Evolutionary conservation across 1,284 basidiomycete species (phyloP).

Genomic region (Sanghuangporus sanghuang): DNA sequence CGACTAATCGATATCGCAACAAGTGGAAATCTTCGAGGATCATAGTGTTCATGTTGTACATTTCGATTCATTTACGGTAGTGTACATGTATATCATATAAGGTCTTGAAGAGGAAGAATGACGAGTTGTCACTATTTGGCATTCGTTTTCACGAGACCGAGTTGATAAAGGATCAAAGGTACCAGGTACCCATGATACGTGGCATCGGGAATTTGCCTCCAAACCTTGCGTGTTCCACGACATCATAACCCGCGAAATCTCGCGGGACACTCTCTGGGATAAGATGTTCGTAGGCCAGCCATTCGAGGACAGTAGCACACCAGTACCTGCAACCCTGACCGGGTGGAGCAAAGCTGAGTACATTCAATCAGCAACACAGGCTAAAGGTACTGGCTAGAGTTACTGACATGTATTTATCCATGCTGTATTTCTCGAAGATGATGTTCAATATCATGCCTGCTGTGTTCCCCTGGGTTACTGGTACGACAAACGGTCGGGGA

Average conservation of each 20-base stretch:
- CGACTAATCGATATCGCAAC: not conserved
- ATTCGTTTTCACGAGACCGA: not conserved
- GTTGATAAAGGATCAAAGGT: not conserved
- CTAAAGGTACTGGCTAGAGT: not conserved
- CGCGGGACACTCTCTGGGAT: not conserved
- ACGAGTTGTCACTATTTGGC: not conserved
- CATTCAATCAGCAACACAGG: not conserved
- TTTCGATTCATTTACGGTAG: not conserved
- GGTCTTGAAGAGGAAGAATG: not conserved
- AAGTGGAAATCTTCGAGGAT: not conserved
- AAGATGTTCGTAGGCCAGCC: not conserved
- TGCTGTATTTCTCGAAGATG: no score
- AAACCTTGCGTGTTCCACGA: not conserved
- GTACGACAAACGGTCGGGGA: not conserved
- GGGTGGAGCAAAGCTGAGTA: not conserved
- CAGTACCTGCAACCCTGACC: not conserved
- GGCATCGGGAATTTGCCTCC: not conserved
- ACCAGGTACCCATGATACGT: not conserved
- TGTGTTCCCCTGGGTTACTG: not conserved
- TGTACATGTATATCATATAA: not conserved
- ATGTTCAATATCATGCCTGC: no score
- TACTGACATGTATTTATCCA: not conserved
- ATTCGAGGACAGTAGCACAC: not conserved
- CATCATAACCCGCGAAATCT: not conserved
- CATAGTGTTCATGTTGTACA: no score